Evolutionary conservation across 1,139 yeast species (phyloP), one percentile per base, ranked within the genome.

Genomic region (Candida pseudocylindracea): DNA sequence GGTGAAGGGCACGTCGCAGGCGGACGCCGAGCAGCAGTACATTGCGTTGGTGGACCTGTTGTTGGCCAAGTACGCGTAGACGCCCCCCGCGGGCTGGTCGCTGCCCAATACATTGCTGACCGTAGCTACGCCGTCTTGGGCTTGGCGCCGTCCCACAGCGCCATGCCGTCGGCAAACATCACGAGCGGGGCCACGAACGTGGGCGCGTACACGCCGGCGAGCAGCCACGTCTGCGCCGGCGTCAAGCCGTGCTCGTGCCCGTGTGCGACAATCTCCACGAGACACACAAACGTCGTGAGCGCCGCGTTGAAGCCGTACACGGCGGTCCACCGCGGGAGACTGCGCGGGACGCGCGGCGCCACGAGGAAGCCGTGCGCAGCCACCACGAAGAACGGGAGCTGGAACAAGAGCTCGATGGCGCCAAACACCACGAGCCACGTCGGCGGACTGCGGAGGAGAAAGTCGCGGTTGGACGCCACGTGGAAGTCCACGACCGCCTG

Each of bases 11-110:
- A 67, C 67, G 37, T 55, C 81, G 34, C 79, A 76, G 55, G 93
- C 72, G 44, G 95, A 83, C 27, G 99, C 99, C 39, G 96, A 85
- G 62, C 44, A 66, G 47, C 63, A 80, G 55, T 79, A 81, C 63
- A 80, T 83, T 49, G 76, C 53, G 29, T 57, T 75, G 33, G 94
- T 74, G 39, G 72, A 72, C 46, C 68, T 67, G 47, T 63, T 80
- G 57, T 55, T 68, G 42, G 69, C 62, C 35, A 60, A 60, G 46
- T 59, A 60, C 49, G 44, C 47, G 40, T 51, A 42, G 26, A 10
- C 12, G 7, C 8, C 9, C 8, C n/a, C n/a, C n/a, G n/a, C n/a
- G n/a, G n/a, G n/a, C n/a, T n/a, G n/a, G n/a, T n/a, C n/a, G n/a
- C n/a, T 15, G 20, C 20, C 6, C 20, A 15, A 15, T 15, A 6